Conservation (phyloP, 495 filamentous ascomycete species). For the Recurvomyces mirabilis region DNA sequence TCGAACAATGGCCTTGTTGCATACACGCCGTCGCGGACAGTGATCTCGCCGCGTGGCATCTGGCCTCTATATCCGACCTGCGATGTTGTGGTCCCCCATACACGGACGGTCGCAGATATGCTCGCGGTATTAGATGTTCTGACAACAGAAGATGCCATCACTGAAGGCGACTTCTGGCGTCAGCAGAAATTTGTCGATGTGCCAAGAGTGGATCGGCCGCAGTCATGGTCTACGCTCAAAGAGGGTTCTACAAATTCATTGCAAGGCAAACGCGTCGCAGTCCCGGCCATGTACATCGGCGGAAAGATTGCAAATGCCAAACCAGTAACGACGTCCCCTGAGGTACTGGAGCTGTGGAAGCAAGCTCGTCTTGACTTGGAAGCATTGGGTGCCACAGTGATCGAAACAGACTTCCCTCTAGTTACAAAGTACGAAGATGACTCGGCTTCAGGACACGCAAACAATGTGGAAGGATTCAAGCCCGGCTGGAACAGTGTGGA, state of each 20-base stretch:
- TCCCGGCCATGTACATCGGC: conserved; percentile 28
- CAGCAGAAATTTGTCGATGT: conserved; percentile 24
- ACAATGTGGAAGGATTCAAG: conserved; percentile 23
- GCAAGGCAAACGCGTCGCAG: conserved; percentile 24
- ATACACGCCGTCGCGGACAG: conserved; percentile 29
- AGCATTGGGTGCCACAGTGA: conserved; percentile 25
- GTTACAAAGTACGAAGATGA: conserved; percentile 28
- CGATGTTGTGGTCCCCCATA: conserved; percentile 29
- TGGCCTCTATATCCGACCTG: conserved; percentile 33
- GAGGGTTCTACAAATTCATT: conserved; percentile 8
- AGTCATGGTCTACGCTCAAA: background rate
- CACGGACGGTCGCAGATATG: conserved; percentile 28
- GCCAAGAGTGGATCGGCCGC: conserved; percentile 5
- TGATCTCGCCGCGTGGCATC: conserved; percentile 27
- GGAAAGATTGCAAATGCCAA: conserved; percentile 18
- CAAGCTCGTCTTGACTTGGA: conserved; percentile 21
- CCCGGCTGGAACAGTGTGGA: conserved; percentile 26
- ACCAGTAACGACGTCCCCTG: conserved; percentile 8
- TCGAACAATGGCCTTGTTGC: conserved; percentile 30
- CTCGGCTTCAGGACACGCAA: conserved; percentile 16
- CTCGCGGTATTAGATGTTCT: conserved; percentile 25
- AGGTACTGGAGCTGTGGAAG: conserved; percentile 26
- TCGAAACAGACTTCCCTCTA: conserved; percentile 29
- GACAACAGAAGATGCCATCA: conserved; percentile 16
- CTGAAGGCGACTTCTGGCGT: conserved; percentile 29